phyloP scores from a whole-genome alignment of 108 stramenopile species.

The Aureococcus anophagefferens region DNA sequence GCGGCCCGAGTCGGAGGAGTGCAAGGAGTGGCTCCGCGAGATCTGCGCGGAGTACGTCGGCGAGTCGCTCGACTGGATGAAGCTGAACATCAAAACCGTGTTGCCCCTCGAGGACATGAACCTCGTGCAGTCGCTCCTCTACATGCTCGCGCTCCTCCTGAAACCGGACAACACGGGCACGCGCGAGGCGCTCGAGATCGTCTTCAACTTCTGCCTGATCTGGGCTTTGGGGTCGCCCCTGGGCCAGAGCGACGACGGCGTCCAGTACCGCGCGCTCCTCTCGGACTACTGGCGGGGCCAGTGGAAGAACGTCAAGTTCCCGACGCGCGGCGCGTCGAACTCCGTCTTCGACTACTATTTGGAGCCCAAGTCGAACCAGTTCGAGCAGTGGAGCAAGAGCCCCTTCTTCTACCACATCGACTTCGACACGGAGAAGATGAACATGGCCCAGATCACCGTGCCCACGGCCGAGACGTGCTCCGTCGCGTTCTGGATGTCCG shows the following conservation, averaged over 20 bases:
- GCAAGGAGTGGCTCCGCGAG: slow-evolving; percentile 12
- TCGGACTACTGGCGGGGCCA: slow-evolving; percentile 59
- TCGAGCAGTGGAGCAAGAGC: slow-evolving; percentile 63
- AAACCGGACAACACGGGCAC: slow-evolving; percentile 33
- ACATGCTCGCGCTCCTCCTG: slow-evolving; percentile 59
- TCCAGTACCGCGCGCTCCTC: slow-evolving; percentile 60
- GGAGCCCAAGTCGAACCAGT: slow-evolving; percentile 45
- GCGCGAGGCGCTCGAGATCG: slow-evolving; percentile 43
- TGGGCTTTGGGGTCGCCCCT: slow-evolving; percentile 67
- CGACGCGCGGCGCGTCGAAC: slow-evolving; percentile 35
- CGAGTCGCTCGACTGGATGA: slow-evolving; percentile 27
- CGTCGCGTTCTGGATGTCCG: slow-evolving; percentile 49
- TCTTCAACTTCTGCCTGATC: slow-evolving; percentile 59
- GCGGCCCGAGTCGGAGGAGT: slow-evolving; percentile 23
- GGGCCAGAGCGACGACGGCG: slow-evolving; percentile 54
- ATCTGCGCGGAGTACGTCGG: slow-evolving; percentile 40
- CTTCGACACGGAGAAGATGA: slow-evolving; percentile 29
- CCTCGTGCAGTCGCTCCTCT: slow-evolving; percentile 50
- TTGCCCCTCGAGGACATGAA: slow-evolving; percentile 54
- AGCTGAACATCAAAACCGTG: slow-evolving; percentile 34
- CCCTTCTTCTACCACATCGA: slow-evolving; percentile 33
- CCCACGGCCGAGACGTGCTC: slow-evolving; percentile 49
- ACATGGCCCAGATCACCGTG: slow-evolving; percentile 34
- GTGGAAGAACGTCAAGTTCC: slow-evolving; percentile 65
- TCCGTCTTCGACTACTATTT: slow-evolving; percentile 81